Base-by-base conservation (phyloP, 208 protist species). In the Trypanosomatidae sp. region DNA sequence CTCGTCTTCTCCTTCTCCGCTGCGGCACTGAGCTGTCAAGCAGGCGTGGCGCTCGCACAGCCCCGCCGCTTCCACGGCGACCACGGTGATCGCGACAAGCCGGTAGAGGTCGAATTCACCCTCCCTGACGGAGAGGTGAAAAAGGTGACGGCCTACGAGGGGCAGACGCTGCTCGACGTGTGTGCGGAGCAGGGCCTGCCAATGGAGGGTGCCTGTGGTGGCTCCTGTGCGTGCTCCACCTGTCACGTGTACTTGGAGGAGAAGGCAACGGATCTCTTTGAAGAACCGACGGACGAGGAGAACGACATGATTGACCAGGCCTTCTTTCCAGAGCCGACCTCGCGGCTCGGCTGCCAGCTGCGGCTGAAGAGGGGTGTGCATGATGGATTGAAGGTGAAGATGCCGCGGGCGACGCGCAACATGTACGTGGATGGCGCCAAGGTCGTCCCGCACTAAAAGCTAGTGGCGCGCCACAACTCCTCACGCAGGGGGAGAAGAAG, bases 191-290 rank as follows among this genome's bases (percentile, higher is more conserved):
- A 99, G 60, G 93, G 94, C 39, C 83, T 99, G 62, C 96, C 98
- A 41, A 92, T 99, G 64, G 98, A 99, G 74, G 98, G 96, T 0
- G 97, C 98, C n/a, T 99, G 98, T 71, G 98, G 97, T 22, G 93
- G 93, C 22, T 98, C 94, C 5, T 95, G 98, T 49, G 98, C 98
- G 39, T 99, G 98, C 80, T 99, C 97, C 47, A 99, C 98, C 33
- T 99, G 98, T 75, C 98, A 99, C 73, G 93, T 99, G 17, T 98
- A 99, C 70, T 67, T 99, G 52, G 80, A 94, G 64, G 83, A 87
- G 44, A 80, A 79, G 43, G 84, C 81, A 39, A 98, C 89, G 78
- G 94, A 98, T 64, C 79, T 89, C 30, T 93, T 99, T 65, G 78
- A 84, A 15, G 91, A 97, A 69, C 87, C 98, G 6, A 87, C 88